Conservation (phyloP, 202 grass and related monocot genomes). For the Saccharum hybrid region DNA sequence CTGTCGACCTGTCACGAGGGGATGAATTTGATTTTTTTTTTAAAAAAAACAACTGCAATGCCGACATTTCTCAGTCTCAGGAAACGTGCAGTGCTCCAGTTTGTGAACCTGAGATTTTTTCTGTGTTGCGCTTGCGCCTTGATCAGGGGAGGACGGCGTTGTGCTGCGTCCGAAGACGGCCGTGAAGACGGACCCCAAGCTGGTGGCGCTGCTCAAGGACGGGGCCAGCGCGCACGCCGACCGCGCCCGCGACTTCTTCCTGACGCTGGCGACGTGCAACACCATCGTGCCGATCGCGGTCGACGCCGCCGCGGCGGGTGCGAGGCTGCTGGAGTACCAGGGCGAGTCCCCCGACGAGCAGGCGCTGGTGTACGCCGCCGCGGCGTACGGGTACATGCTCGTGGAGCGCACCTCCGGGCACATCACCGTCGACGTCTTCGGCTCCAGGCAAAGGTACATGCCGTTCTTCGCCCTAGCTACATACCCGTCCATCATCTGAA, state of each 20-base stretch:
- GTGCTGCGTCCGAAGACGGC: conserved; percentile 53
- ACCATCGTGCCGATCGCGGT: conserved; percentile 74
- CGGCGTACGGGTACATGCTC: conserved; percentile 78
- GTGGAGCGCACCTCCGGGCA: conserved; percentile 86
- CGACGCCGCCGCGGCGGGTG: conserved; percentile 20
- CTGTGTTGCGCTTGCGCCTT: background rate
- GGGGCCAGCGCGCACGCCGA: conserved; percentile 46
- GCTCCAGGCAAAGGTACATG: conserved; percentile 65
- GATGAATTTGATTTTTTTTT: no score
- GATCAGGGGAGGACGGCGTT: conserved; percentile 45
- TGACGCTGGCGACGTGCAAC: conserved; percentile 78
- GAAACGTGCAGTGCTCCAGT: background rate
- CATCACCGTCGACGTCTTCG: conserved; percentile 75
- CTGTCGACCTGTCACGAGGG: no score
- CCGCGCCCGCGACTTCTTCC: conserved; percentile 70
- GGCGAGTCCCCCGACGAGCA: conserved; percentile 95
- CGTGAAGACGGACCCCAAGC: conserved; percentile 61
- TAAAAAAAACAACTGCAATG: background rate
- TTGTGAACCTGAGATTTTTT: background rate
- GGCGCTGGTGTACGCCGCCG: conserved; percentile 84
- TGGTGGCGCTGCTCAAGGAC: conserved; percentile 51
- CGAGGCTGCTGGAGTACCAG: conserved; percentile 73
- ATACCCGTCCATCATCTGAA: background rate
- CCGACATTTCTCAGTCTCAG: background rate
- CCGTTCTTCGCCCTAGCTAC: background rate